These are phyloP conservation scores for Nicotiana benthamiana DNA, from an alignment of 257 asterid genomes.

Conservation along the genomic window DNA sequence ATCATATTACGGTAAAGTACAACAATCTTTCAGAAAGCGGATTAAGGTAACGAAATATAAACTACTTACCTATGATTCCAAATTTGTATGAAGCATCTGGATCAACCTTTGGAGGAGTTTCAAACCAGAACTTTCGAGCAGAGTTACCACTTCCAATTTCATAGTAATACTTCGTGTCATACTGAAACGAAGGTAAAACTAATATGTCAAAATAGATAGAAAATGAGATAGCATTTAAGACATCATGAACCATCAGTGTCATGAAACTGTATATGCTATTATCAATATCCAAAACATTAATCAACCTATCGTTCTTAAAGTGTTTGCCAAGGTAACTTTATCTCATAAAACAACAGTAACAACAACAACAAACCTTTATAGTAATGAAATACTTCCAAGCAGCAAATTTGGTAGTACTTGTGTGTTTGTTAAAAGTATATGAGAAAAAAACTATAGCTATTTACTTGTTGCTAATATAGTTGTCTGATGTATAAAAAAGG, in stretches of 20 bases:
- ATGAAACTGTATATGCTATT: background rate
- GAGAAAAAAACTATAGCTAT: background rate
- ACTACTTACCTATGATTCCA: conserved; percentile 80
- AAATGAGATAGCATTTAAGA: background rate
- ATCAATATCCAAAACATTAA: background rate
- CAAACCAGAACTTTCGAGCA: conserved; percentile 80
- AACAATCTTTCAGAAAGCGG: background rate
- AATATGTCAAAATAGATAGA: background rate
- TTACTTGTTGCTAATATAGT: background rate
- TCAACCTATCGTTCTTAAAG: background rate
- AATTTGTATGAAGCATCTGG: conserved; percentile 87
- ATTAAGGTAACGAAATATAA: background rate
- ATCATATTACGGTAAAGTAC: background rate
- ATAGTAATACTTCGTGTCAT: conserved; percentile 66
- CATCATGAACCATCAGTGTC: background rate
- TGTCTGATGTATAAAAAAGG: too few species aligned
- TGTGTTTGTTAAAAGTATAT: background rate
- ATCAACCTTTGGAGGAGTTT: conserved; percentile 68
- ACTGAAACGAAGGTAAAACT: conserved; percentile 23
- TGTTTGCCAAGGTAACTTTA: background rate
- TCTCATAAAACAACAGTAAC: too few species aligned
- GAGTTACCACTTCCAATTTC: conserved; percentile 72
- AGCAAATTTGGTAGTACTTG: background rate
- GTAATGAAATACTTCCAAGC: background rate
- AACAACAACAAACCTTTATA: too few species aligned